Evolutionary conservation across 805 yeast genomes (phyloP).

Genomic region (Wickerhamiella cacticola): DNA sequence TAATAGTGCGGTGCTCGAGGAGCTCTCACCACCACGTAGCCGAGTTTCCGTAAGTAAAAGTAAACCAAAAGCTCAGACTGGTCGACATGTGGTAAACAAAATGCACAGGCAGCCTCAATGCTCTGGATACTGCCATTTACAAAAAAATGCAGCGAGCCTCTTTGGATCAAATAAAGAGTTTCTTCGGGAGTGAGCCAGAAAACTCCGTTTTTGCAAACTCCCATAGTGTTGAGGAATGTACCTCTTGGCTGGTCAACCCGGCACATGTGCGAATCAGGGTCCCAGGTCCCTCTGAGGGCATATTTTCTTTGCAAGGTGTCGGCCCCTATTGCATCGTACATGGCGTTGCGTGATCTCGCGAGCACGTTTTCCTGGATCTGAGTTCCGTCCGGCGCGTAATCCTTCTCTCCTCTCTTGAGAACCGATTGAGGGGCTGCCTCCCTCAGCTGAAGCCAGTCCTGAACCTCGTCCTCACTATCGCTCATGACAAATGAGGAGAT

Average conservation of each 20-base stretch:
- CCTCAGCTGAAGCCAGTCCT: constrained; percentile 33
- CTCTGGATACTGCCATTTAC: constrained; percentile 36
- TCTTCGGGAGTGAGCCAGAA: constrained; percentile 54
- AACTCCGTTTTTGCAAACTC: constrained; percentile 41
- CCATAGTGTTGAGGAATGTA: constrained; percentile 60
- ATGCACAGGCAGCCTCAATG: constrained; percentile 51
- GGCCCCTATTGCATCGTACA: constrained; percentile 52
- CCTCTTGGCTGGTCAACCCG: constrained; percentile 49
- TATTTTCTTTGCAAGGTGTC: constrained; percentile 35
- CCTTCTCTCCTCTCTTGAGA: constrained; percentile 65
- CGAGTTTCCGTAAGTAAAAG: constrained; percentile 62
- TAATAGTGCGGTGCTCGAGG: neutral
- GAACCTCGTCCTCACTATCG: constrained; percentile 31
- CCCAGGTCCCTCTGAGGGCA: constrained; percentile 42
- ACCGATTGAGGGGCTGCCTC: constrained; percentile 17
- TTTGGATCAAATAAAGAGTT: constrained; percentile 60
- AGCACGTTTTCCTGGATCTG: constrained; percentile 38
- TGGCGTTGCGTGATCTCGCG: constrained; percentile 46
- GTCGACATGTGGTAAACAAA: constrained; percentile 27
- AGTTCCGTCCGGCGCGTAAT: constrained; percentile 73
- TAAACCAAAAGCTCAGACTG: constrained; percentile 40
- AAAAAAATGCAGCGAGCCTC: constrained; percentile 52
- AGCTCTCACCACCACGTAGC: constrained; percentile 46
- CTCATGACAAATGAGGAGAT: constrained; percentile 13
- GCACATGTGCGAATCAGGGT: constrained; percentile 28